Percentiles rank a stretch among this genome's conserved stretches.
phyloP scores from a whole-genome alignment of 306 rosid genomes.

The Vicia villosa region DNA sequence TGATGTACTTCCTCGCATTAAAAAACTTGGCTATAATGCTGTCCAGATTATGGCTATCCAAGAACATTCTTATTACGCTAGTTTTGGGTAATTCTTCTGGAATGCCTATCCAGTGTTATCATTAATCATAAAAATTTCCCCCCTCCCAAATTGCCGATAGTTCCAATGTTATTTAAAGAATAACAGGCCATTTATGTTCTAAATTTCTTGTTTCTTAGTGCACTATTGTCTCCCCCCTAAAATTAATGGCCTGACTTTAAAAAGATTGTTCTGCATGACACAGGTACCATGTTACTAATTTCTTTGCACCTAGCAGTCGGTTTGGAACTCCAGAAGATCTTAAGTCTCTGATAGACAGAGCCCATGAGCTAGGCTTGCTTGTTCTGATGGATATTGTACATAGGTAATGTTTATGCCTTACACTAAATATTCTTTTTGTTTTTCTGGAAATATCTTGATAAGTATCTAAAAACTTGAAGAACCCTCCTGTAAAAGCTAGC shows the following conservation, averaged over 20 bases:
- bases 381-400: slow-evolving; percentile 99
- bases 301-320: slow-evolving; percentile 98
- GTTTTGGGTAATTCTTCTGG: slow-evolving; percentile 81
- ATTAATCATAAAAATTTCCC: not conserved
- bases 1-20: slow-evolving; percentile 65
- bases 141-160: not conserved
- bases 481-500: slow-evolving; percentile 1
- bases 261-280: slow-evolving; percentile 33
- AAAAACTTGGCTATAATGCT: slow-evolving; percentile 94
- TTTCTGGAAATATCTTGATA: slow-evolving; percentile 17
- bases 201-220: slow-evolving; percentile 31
- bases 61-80: slow-evolving; percentile 97
- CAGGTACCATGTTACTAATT: slow-evolving; percentile 98
- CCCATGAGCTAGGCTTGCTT: slow-evolving; percentile 92
- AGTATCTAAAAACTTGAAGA: not conserved
- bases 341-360: slow-evolving; percentile 87
- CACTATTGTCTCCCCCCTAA: slow-evolving; percentile 26
- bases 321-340: slow-evolving; percentile 97
- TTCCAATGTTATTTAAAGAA: slow-evolving; percentile 27
- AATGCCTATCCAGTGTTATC: slow-evolving; percentile 24
- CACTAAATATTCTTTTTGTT: slow-evolving; percentile 9
- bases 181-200: slow-evolving; percentile 11
- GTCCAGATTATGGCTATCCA: slow-evolving; percentile 99
- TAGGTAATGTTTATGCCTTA: slow-evolving; percentile 56
- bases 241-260: slow-evolving; percentile 6